Percentiles rank a stretch among this genome's conserved stretches.
phyloP scores from a whole-genome alignment of 1,284 basidiomycete species.

The Fistulinella staudtii region DNA sequence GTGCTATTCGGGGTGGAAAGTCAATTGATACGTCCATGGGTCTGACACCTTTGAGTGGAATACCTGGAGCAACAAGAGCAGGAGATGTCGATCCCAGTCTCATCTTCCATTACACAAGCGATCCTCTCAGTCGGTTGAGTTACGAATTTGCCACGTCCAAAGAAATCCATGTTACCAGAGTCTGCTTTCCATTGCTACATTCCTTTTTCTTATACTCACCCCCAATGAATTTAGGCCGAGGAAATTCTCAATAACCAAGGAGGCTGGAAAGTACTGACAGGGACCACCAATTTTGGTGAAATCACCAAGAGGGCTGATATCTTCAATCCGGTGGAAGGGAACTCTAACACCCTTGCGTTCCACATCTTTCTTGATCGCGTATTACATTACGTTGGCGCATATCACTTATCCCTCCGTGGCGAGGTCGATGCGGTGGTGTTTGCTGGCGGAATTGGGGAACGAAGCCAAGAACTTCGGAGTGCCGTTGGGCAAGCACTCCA shows the following conservation, averaged over 20 bases:
- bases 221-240: slow-evolving; percentile 49
- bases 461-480: slow-evolving; percentile 54
- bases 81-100: slow-evolving; percentile 81
- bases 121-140: slow-evolving; percentile 40
- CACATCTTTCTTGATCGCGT: slow-evolving; percentile 74
- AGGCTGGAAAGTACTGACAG: slow-evolving; percentile 72
- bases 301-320: slow-evolving; percentile 46
- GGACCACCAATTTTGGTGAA: slow-evolving; percentile 72
- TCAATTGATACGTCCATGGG: slow-evolving; percentile 84
- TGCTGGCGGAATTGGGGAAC: slow-evolving; percentile 83
- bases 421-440: slow-evolving; percentile 79
- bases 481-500: slow-evolving; percentile 50
- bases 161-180: slow-evolving; percentile 62
- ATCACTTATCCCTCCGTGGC: slow-evolving; percentile 66
- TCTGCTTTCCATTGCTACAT: slow-evolving; percentile 12
- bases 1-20: slow-evolving; percentile 65
- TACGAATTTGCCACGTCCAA: slow-evolving; percentile 46
- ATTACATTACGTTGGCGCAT: slow-evolving; percentile 66
- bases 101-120: slow-evolving; percentile 80
- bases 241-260: slow-evolving; percentile 72
- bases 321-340: slow-evolving; percentile 13
- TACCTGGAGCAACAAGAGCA: slow-evolving; percentile 84
- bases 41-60: slow-evolving; percentile 70
- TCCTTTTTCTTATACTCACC: neutral
- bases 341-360: slow-evolving; percentile 58